phyloP scores from a whole-genome alignment of 1,284 basidiomycete species.

The Puccinia coronata region DNA sequence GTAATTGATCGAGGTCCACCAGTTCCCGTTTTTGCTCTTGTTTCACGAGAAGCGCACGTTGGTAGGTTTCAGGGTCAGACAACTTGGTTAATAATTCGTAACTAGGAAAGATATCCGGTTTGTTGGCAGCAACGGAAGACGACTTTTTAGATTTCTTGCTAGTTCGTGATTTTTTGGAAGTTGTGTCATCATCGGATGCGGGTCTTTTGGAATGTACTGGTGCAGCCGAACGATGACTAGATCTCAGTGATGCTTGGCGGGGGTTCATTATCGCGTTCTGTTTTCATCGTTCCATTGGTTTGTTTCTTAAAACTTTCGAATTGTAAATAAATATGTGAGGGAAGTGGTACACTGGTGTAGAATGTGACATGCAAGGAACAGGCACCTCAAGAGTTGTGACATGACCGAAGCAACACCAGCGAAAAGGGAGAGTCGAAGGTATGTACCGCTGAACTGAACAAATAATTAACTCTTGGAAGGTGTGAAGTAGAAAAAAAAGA shows the following conservation, averaged over 20 bases:
- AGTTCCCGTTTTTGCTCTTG: not conserved
- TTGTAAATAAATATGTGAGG: too few species aligned
- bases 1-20: conserved; percentile 4
- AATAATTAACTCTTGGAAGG: too few species aligned
- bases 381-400: too few species aligned
- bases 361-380: not conserved
- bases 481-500: too few species aligned
- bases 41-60: conserved; percentile 20
- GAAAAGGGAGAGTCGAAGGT: not conserved
- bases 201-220: not conserved
- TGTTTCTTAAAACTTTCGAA: too few species aligned
- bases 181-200: not conserved
- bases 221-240: not conserved
- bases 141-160: not conserved
- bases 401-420: not conserved
- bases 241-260: conserved; percentile 6
- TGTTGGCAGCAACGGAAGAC: too few species aligned
- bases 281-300: not conserved
- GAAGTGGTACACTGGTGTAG: too few species aligned
- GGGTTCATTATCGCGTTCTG: not conserved
- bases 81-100: not conserved
- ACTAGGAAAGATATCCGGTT: not conserved
- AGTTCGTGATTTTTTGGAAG: not conserved
- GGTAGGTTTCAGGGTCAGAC: not conserved
- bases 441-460: too few species aligned